Conservation (phyloP, 805 yeast genomes). For the Spathaspora passalidarum region DNA sequence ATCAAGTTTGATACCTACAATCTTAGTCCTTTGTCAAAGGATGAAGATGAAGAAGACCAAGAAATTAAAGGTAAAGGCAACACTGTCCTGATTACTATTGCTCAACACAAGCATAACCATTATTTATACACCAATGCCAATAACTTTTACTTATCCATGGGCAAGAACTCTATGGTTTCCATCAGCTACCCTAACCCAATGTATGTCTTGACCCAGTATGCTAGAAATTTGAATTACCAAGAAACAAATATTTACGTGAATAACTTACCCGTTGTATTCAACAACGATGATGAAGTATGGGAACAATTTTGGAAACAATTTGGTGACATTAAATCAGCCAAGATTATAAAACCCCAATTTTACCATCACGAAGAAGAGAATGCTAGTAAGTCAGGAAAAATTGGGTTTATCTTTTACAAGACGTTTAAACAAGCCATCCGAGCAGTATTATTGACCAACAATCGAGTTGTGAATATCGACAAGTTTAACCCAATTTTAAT, state of each 20-base stretch:
- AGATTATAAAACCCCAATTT: slow-evolving; percentile 41
- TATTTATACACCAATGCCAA: slow-evolving; percentile 15
- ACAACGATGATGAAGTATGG: slow-evolving; percentile 50
- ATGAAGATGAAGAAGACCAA: not conserved
- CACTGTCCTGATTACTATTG: slow-evolving; percentile 24
- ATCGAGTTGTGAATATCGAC: slow-evolving; percentile 18
- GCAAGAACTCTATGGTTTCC: not conserved
- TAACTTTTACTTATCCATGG: slow-evolving; percentile 6
- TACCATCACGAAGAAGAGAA: slow-evolving; percentile 15
- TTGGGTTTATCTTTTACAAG: slow-evolving; percentile 66
- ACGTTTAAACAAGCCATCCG: slow-evolving; percentile 55
- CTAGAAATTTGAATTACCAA: slow-evolving; percentile 39
- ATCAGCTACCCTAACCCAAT: slow-evolving; percentile 10
- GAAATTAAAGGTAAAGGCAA: not conserved
- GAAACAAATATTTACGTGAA: slow-evolving; percentile 75
- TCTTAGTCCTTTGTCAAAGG: slow-evolving; percentile 4
- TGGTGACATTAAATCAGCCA: slow-evolving; percentile 39
- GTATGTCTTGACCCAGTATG: slow-evolving; percentile 14
- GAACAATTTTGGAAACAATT: slow-evolving; percentile 37
- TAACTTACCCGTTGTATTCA: slow-evolving; percentile 53
- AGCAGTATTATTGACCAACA: slow-evolving; percentile 58
- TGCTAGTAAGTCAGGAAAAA: slow-evolving; percentile 18
- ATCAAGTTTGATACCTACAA: slow-evolving; percentile 17
- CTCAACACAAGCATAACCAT: slow-evolving; percentile 37
- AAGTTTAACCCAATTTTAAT: slow-evolving; percentile 22